phyloP scores from a whole-genome alignment of 2,329 filamentous ascomycete genomes.

The Aureobasidium mangrovei region DNA sequence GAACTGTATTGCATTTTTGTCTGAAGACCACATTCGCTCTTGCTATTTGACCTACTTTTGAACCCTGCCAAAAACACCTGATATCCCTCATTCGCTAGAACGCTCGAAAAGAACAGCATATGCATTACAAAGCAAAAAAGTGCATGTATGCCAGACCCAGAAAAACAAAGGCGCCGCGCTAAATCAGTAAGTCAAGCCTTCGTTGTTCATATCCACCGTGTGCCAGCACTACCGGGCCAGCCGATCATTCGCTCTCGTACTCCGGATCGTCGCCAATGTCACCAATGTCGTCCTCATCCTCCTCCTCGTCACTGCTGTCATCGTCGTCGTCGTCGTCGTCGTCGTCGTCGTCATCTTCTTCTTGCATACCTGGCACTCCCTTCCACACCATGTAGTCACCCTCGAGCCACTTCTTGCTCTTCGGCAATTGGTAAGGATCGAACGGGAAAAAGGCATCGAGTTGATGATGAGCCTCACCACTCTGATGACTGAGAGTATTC shows the following conservation, averaged over 20 bases:
- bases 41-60: too few species aligned
- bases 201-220: background rate
- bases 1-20: too few species aligned
- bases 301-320: constrained; percentile 34
- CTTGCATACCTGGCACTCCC: constrained; percentile 55
- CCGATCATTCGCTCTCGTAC: constrained; percentile 7
- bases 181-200: constrained; percentile 9
- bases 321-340: constrained; percentile 33
- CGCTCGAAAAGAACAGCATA: too few species aligned
- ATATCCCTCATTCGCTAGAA: too few species aligned
- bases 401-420: constrained; percentile 81
- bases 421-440: constrained; percentile 85
- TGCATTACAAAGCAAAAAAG: background rate
- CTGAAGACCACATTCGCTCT: too few species aligned
- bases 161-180: constrained; percentile 4
- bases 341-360: constrained; percentile 46
- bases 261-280: constrained; percentile 31
- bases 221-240: background rate
- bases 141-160: background rate
- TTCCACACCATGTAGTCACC: constrained; percentile 76
- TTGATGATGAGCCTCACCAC: constrained; percentile 71
- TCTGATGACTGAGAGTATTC: constrained; percentile 42
- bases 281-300: constrained; percentile 35
- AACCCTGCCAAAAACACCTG: too few species aligned
- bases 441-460: constrained; percentile 96